Percentiles rank a stretch among this genome's conserved stretches.
Conservation (phyloP, 441 rosid genomes). For the Macaranga tanarius region DNA sequence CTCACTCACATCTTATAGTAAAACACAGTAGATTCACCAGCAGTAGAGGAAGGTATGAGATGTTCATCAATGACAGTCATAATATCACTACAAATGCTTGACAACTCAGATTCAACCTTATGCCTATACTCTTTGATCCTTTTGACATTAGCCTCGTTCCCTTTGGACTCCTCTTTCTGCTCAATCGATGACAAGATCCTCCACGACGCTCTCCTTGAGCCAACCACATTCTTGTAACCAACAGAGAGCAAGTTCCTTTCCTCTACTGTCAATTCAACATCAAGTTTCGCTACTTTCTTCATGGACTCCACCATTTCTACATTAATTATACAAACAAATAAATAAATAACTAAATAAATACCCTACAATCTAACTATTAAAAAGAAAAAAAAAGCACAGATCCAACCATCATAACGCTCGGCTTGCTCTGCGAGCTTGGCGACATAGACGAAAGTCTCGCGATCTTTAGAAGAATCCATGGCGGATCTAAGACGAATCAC, state of each 20-base stretch:
- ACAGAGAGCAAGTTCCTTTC: slow-evolving; percentile 39
- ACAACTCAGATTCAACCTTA: slow-evolving; percentile 26
- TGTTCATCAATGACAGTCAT: slow-evolving; percentile 24
- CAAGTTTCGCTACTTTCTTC: slow-evolving; percentile 29
- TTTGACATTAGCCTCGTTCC: slow-evolving; percentile 28
- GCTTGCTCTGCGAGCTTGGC: slow-evolving; percentile 39
- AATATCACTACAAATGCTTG: slow-evolving; percentile 24
- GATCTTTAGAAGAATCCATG: slow-evolving; percentile 32
- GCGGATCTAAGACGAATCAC: neutral
- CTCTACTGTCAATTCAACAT: slow-evolving; percentile 31
- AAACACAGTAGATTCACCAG: slow-evolving; percentile 30
- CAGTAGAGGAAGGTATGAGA: slow-evolving; percentile 23
- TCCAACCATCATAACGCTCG: slow-evolving; percentile 31
- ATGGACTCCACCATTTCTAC: slow-evolving; percentile 38
- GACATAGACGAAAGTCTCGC: slow-evolving; percentile 27
- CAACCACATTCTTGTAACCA: slow-evolving; percentile 38
- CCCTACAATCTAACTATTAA: too few species aligned
- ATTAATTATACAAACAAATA: neutral
- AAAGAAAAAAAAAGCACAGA: neutral
- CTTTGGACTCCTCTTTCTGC: slow-evolving; percentile 33
- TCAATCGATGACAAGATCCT: slow-evolving; percentile 36
- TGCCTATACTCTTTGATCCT: slow-evolving; percentile 33
- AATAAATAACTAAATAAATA: too few species aligned
- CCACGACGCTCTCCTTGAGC: slow-evolving; percentile 34
- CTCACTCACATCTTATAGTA: slow-evolving; percentile 29